Conservation (phyloP, 164 flowering plant genomes). For the Magnolia officinalis region DNA sequence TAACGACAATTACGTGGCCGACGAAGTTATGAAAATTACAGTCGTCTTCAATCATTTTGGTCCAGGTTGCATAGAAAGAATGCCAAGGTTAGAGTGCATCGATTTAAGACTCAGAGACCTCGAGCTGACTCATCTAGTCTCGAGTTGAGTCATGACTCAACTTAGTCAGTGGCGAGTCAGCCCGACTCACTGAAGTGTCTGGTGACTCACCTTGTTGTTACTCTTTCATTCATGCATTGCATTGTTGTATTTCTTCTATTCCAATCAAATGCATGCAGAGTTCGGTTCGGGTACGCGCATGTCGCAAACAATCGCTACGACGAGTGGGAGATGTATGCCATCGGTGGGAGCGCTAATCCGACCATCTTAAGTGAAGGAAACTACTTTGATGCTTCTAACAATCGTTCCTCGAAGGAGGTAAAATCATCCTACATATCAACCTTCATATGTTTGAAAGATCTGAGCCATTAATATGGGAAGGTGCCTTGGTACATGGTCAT, state of each 20-base stretch:
- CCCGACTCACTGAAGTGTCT: too few relatives aligned
- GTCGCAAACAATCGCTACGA: constrained; percentile 46
- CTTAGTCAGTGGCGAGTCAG: too few relatives aligned
- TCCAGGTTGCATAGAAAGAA: constrained; percentile 56
- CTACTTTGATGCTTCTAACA: constrained; percentile 36
- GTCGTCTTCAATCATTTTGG: constrained; percentile 71
- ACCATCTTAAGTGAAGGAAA: constrained; percentile 55
- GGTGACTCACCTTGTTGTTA: neutral
- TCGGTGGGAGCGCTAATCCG: constrained; percentile 51
- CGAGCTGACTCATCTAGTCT: too few relatives aligned
- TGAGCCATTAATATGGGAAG: too few relatives aligned
- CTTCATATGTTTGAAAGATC: too few relatives aligned
- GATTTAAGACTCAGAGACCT: too few relatives aligned
- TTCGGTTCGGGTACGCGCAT: constrained; percentile 42
- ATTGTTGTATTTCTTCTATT: neutral
- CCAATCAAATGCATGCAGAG: constrained; percentile 21
- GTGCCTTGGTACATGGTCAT: neutral
- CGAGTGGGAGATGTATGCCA: constrained; percentile 52
- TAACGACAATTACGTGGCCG: constrained; percentile 38
- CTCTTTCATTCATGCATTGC: neutral
- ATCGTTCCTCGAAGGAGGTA: constrained; percentile 44
- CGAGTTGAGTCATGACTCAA: too few relatives aligned
- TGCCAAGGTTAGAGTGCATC: constrained; percentile 56
- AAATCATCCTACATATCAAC: neutral
- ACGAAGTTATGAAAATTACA: constrained; percentile 62